Conservation (phyloP, 2,329 filamentous ascomycete species). For the Kalmusia sp. region DNA sequence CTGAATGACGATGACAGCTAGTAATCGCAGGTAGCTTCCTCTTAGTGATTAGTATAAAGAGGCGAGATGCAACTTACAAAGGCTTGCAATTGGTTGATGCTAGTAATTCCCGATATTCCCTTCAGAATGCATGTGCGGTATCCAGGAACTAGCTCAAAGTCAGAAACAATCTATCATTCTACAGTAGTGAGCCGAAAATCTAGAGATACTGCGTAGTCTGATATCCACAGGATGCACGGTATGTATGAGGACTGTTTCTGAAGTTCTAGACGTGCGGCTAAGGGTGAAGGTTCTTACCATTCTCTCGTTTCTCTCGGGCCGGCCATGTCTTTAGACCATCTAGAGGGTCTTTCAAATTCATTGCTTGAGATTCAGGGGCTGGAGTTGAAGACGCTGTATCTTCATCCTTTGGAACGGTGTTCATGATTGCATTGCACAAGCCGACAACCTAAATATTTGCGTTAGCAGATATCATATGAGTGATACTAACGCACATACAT, state of each 20-base stretch:
- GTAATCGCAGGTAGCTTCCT: too few relatives aligned
- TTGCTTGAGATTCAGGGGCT: not conserved
- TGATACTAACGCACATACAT: slow-evolving; percentile 7
- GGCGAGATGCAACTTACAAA: too few relatives aligned
- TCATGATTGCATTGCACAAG: slow-evolving; percentile 28
- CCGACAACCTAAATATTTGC: slow-evolving; percentile 14
- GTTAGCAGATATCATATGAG: not conserved
- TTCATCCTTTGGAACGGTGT: slow-evolving; percentile 23
- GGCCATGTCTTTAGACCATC: slow-evolving; percentile 34
- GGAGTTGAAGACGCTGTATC: not conserved
- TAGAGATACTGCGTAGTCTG: too few relatives aligned
- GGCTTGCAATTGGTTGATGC: slow-evolving; percentile 38
- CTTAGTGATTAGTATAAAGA: too few relatives aligned
- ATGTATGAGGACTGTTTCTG: too few relatives aligned
- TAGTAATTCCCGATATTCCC: slow-evolving; percentile 27
- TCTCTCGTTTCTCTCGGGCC: slow-evolving; percentile 35
- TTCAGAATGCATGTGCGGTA: slow-evolving; percentile 37
- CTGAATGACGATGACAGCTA: not conserved
- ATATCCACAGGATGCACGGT: not conserved
- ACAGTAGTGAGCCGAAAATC: too few relatives aligned
- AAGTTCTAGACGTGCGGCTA: too few relatives aligned
- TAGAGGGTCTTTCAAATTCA: slow-evolving; percentile 10
- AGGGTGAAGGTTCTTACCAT: slow-evolving; percentile 35
- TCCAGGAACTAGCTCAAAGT: slow-evolving; percentile 22
- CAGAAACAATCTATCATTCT: slow-evolving; percentile 9